Base-by-base conservation (phyloP, 1,284 basidiomycete genomes). In the Pascua guehoae region DNA sequence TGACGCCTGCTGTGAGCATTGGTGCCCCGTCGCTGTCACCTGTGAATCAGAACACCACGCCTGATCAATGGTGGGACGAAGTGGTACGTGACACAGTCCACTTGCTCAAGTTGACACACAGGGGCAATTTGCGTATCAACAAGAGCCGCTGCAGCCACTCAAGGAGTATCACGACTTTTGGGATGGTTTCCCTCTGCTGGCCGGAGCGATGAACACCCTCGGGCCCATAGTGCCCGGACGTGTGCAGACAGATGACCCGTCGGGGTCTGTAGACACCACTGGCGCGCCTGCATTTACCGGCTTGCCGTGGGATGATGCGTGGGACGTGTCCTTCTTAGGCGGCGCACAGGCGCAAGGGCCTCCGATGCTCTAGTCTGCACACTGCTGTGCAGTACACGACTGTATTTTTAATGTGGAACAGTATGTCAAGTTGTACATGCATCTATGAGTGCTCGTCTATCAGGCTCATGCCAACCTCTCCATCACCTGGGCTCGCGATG, bases 51-150 rank as follows among this genome's bases (percentile, higher is more conserved):
- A 62, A 62, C 43, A 58, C 59, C 8, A 54, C 59, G 5, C 59
- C 62, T 1, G 62, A 64, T 16, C 50, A 56, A 42, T 61, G 59
- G 56, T 64, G 62, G 62, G 59, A 64, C 17, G 57, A 62, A 18
- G 53, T 62, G 41, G 58, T 54, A n/a, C 41, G 58, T 46, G 12
- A 36, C 11, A 32, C 14, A 4, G 11, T 14, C 3, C 9, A 8
- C 8, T n/a, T 32, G 15, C 32, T 5, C 11, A 5, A 17, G 12
- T 49, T 58, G 49, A 58, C 41, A n/a, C 45, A 3, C 49, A 54
- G 45, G 61, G 62, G 4, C 62, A 63, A 36, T 57, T 58, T 18
- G 55, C 58, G 2, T 58, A 63, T 49, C 56, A 56, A 16, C 55
- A 56, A 17, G 59, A 61, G 40, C 57, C 60, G 37, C 38, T 57